Evolutionary conservation across 352 stramenopile genomes (phyloP).

Genomic region (Globisporangium yorkense): DNA sequence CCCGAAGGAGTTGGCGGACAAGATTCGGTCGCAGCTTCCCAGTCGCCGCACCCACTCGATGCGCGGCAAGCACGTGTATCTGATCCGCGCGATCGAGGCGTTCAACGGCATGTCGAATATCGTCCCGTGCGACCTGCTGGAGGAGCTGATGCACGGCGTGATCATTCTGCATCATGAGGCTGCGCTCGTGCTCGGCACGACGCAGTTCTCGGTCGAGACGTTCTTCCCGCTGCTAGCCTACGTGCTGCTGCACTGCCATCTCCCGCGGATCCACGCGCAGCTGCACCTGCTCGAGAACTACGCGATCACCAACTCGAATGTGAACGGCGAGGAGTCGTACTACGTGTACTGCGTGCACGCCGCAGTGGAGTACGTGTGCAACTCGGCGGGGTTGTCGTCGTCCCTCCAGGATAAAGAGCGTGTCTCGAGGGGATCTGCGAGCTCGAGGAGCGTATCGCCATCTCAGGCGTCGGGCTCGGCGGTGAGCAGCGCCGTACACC

Average conservation of each 20-base stretch:
- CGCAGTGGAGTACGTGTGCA: constrained; percentile 82
- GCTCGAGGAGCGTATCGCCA: background rate
- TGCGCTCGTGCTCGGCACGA: constrained; percentile 81
- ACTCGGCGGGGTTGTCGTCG: constrained; percentile 26
- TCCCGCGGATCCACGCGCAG: constrained; percentile 72
- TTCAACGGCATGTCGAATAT: constrained; percentile 77
- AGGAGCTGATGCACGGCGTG: constrained; percentile 82
- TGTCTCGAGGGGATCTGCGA: background rate
- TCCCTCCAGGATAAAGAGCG: background rate
- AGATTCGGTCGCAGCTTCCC: constrained; percentile 47
- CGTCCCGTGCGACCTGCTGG: constrained; percentile 78
- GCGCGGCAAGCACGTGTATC: constrained; percentile 27
- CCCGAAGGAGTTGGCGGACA: constrained; percentile 41
- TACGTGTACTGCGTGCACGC: constrained; percentile 87
- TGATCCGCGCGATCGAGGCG: constrained; percentile 67
- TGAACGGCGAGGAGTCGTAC: constrained; percentile 85
- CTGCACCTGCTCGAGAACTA: constrained; percentile 81
- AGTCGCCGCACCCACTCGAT: constrained; percentile 21
- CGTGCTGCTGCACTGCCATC: constrained; percentile 65
- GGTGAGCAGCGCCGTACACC: background rate
- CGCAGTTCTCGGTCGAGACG: constrained; percentile 81
- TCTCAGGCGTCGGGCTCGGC: background rate
- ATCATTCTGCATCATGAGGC: constrained; percentile 81
- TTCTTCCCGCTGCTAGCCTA: constrained; percentile 85
- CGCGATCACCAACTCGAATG: constrained; percentile 71